These are phyloP conservation scores for Rhododendron griersonianum DNA, from an alignment of 148 eudicot genomes.

Conservation along the genomic window DNA sequence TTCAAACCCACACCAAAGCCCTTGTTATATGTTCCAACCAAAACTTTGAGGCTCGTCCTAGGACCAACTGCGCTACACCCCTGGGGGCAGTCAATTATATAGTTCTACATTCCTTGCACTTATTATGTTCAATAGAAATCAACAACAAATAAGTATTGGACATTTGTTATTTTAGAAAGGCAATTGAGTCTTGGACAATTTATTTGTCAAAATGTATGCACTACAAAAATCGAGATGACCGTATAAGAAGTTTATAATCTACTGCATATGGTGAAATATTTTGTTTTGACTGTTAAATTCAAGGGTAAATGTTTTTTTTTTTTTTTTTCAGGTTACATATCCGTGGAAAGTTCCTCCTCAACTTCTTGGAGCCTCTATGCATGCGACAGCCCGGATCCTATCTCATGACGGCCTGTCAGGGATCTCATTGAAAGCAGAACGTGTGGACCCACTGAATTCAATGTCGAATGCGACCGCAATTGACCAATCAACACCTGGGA, in stretches of 20 bases:
- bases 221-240: not conserved
- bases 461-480: conserved; percentile 52
- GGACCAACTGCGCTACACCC: no score
- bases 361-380: conserved; percentile 49
- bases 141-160: not conserved
- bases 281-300: not conserved
- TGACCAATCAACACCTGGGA: conserved; percentile 22
- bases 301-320: not conserved
- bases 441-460: conserved; percentile 45
- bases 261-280: not conserved
- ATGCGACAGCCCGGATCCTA: conserved; percentile 58
- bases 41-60: no score
- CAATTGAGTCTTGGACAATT: not conserved
- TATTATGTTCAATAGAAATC: not conserved
- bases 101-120: not conserved
- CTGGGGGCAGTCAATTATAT: no score
- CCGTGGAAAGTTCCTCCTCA: conserved; percentile 61
- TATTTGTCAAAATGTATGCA: not conserved
- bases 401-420: conserved; percentile 67
- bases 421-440: conserved; percentile 26
- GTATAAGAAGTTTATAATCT: not conserved
- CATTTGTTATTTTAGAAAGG: not conserved
- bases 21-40: no score
- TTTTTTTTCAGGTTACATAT: conserved; percentile 42
- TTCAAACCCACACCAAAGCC: no score